Conservation (phyloP, 106 monocot species). For the Apostasia ramifera region DNA sequence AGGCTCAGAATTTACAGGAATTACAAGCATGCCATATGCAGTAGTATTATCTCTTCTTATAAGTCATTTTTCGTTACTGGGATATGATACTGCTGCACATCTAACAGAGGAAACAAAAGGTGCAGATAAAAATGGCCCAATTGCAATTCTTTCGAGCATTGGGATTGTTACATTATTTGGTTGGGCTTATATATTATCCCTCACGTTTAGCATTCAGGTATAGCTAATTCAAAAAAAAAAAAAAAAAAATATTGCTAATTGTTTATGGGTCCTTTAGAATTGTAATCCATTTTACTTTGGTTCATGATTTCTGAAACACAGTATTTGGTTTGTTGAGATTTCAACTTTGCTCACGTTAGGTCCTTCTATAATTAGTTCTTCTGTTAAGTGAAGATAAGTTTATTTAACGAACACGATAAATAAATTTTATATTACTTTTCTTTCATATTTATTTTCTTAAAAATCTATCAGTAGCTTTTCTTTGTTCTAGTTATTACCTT, state of each 20-base stretch:
- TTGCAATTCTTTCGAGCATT: conserved; percentile 63
- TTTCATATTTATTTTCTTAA: too few relatives aligned
- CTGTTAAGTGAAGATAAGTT: too few relatives aligned
- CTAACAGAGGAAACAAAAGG: conserved; percentile 77
- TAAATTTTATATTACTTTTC: too few relatives aligned
- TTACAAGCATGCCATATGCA: conserved; percentile 54
- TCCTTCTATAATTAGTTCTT: too few relatives aligned
- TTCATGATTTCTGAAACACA: too few relatives aligned
- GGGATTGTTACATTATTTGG: conserved; percentile 64
- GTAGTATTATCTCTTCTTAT: conserved; percentile 46
- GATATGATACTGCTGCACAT: conserved; percentile 78
- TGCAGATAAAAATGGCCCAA: conserved; percentile 72
- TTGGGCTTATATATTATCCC: conserved; percentile 64
- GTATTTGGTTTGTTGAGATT: too few relatives aligned
- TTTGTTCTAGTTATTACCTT: too few relatives aligned
- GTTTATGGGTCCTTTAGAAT: not conserved
- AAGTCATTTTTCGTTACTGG: conserved; percentile 72
- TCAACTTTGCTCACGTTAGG: too few relatives aligned
- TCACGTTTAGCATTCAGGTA: conserved; percentile 87
- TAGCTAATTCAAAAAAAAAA: not conserved
- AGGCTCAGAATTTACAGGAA: conserved; percentile 44
- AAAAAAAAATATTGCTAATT: not conserved
- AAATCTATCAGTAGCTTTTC: too few relatives aligned
- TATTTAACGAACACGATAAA: too few relatives aligned
- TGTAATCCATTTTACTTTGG: too few relatives aligned